Conservation (phyloP, 371 early-diverging fungal species). For the Saksenaea oblongispora region DNA sequence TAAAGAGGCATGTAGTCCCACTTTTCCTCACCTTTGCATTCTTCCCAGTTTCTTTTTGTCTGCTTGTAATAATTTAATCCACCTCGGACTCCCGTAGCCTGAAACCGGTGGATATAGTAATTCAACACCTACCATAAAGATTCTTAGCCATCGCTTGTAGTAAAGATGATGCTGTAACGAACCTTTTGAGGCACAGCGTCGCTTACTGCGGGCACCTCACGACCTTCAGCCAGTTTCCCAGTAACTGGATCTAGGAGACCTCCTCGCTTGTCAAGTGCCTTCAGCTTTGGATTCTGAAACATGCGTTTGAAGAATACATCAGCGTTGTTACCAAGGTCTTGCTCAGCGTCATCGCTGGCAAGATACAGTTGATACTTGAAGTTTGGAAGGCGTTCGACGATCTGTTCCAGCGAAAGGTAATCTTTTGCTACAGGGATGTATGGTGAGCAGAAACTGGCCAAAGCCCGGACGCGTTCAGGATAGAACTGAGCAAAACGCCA, state of each 20-base stretch:
- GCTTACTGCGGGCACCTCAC: conserved; percentile 22
- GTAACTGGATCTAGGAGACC: conserved; percentile 29
- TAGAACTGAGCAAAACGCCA: conserved; percentile 74
- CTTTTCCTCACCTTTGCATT: conserved; percentile 34
- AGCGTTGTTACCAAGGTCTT: conserved; percentile 38
- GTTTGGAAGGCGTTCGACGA: conserved; percentile 57
- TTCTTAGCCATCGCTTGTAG: neutral
- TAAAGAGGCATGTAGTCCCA: neutral
- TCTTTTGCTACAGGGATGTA: conserved; percentile 45
- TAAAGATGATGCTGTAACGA: neutral
- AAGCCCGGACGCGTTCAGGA: conserved; percentile 63
- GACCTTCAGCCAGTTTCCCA: conserved; percentile 28
- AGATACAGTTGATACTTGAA: conserved; percentile 61
- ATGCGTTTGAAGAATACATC: neutral
- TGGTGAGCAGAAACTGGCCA: conserved; percentile 69
- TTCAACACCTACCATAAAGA: conserved; percentile 17
- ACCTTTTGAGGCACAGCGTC: conserved; percentile 30
- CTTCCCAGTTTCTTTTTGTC: conserved; percentile 37
- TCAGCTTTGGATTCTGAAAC: neutral
- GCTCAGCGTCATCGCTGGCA: conserved; percentile 36
- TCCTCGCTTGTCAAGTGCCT: conserved; percentile 5
- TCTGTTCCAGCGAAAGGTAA: conserved; percentile 48
- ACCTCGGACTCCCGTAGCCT: conserved; percentile 37
- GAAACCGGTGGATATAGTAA: conserved; percentile 37
- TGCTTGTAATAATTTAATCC: conserved; percentile 51